These are phyloP conservation scores for Oenanthe javanica DNA, from an alignment of 140 eudicot genomes.

Conservation along the genomic window DNA sequence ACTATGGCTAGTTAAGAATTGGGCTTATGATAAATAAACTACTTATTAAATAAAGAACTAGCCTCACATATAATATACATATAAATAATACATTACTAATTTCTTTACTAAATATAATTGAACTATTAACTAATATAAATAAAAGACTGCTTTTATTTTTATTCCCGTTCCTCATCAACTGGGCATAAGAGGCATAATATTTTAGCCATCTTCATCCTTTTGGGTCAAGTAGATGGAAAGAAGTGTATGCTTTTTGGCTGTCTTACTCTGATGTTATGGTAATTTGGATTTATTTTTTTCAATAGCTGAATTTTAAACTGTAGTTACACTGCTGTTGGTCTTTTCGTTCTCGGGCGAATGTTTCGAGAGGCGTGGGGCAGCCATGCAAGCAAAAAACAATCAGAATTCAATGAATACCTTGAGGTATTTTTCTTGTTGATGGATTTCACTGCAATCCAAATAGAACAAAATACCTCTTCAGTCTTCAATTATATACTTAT, in stretches of 20 bases:
- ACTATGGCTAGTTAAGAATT: too few relatives aligned
- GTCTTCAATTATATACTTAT: too few relatives aligned
- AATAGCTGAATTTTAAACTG: constrained; percentile 14
- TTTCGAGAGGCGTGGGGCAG: constrained; percentile 86
- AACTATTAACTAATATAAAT: too few relatives aligned
- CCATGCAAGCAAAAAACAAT: constrained; percentile 72
- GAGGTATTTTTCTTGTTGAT: constrained; percentile 42
- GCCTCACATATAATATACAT: too few relatives aligned
- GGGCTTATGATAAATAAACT: too few relatives aligned
- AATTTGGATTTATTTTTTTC: not conserved
- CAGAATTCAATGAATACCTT: constrained; percentile 75
- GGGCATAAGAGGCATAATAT: not conserved
- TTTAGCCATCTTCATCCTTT: not conserved
- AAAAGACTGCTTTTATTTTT: too few relatives aligned
- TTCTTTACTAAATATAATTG: too few relatives aligned
- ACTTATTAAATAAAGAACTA: too few relatives aligned
- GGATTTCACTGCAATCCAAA: not conserved
- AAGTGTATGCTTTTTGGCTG: not conserved
- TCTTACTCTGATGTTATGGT: not conserved
- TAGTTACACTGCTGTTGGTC: constrained; percentile 96
- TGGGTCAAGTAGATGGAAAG: not conserved
- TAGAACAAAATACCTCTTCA: not conserved
- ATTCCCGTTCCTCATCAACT: too few relatives aligned
- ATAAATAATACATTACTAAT: too few relatives aligned
- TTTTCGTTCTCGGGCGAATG: constrained; percentile 85